Base-by-base conservation (phyloP, 768 basidiomycete species). In the Collybiopsis luxurians region DNA sequence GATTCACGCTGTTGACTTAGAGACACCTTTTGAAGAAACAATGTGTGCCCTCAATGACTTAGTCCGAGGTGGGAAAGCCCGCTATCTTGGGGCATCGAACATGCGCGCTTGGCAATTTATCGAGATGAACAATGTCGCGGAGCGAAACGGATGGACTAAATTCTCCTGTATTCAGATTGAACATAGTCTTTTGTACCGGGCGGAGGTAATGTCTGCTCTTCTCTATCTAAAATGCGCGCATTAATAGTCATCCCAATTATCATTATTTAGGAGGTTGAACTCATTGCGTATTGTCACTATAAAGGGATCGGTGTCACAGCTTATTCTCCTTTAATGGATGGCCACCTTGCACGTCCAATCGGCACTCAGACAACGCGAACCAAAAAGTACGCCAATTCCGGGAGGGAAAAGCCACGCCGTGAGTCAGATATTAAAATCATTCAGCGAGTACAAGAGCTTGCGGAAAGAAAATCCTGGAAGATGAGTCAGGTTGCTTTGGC, bases 91-190 rank as follows among this genome's bases (percentile, higher is more conserved):
- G 6, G 76, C 74, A 2, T 77, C 74, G 57, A 77, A 75, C 47
- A 77, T 79, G 77, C 67, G 72, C 4, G 64, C 75, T 11, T 79
- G 78, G 78, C 73, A 79, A 40, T 76, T 79, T 40, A 71, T 70
- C 19, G 60, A 70, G 49, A 65, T 81, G 66, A 77, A 80, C 54
- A 71, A 76, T 30, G 70, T 78, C 2, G 80, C 81, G 5, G 65
- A 69, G 34, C 68, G 67, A 56, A 63, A 79, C 15, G 74, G 75
- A 2, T 80, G 81, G 73, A 81, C 82, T 4, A 76, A 71, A 57
- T 84, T 85, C 59, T 71, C 81, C 47, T 78, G 80, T 55, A 82
- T 84, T 74, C 83, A 85, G 66, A 72, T 75, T 42, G 77, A 80
- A 56, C 78, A 84, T 60, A 80, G 73, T 31, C 66, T 83, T 4